Percentiles rank a stretch among this genome's conserved stretches.
Evolutionary conservation across 148 eudicot species (phyloP).

Genomic region (Cornus controversa): DNA sequence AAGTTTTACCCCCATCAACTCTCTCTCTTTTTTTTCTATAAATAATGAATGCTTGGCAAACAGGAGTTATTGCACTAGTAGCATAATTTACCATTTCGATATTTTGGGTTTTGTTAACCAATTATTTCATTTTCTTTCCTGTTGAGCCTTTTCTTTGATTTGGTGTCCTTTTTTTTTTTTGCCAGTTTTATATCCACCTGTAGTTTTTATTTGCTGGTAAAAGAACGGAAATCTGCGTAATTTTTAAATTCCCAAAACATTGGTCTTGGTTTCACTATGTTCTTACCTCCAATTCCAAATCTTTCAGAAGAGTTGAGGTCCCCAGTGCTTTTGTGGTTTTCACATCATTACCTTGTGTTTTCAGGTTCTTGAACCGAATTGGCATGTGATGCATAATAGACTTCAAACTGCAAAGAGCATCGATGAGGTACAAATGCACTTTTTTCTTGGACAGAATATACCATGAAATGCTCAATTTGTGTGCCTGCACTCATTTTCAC

Average conservation of each 20-base stretch:
- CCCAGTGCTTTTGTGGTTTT: background rate
- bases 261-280: background rate
- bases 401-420: slow-evolving; percentile 92
- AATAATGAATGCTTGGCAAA: too few relatives aligned
- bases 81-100: too few relatives aligned
- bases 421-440: slow-evolving; percentile 62
- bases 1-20: slow-evolving; percentile 25
- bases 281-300: background rate
- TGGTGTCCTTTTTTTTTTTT: too few relatives aligned
- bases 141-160: too few relatives aligned
- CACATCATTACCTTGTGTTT: slow-evolving; percentile 9
- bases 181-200: background rate
- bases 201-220: too few relatives aligned
- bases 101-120: background rate
- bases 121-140: too few relatives aligned
- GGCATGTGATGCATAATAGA: slow-evolving; percentile 89
- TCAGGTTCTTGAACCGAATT: slow-evolving; percentile 98
- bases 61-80: background rate
- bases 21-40: background rate
- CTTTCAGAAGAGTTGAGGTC: background rate
- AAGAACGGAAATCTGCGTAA: background rate
- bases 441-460: background rate
- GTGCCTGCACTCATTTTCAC: background rate
- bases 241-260: background rate
- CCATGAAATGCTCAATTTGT: background rate